Evolutionary conservation across 2,329 filamentous ascomycete genomes (phyloP), one percentile per base, ranked within the genome.

Genomic region (Cercospora sp.): DNA sequence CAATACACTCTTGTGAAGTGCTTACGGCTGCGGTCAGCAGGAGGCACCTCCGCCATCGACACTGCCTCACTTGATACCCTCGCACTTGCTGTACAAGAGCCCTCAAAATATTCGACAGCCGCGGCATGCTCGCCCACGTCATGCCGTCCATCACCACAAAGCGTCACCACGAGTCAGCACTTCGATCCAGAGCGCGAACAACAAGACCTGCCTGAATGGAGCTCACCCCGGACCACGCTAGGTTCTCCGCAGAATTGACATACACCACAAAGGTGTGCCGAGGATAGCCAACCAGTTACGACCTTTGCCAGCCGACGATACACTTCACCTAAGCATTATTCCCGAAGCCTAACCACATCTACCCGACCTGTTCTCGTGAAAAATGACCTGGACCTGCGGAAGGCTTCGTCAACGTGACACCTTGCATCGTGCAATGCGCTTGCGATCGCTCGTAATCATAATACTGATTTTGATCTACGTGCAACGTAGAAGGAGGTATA

Each of bases 311-410:
- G 20, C 9, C 57, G 53, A 69, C 64, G 66, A 72, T 70, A 66
- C 62, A 39, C 39, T 53, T 45, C 33, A 23, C n/a, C 39, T n/a
- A 60, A 60, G 55, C 39, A n/a, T 68, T 66, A 62, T 67, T 68
- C 31, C 70, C 64, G 66, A 53, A 30, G 55, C 55, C n/a, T 33
- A 58, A 64, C 51, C 48, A 58, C 23, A 67, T 61, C 39, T 33
- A 60, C 66, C 68, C 68, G 70, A 62, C 26, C 64, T 48, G 39
- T 72, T 69, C 67, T 69, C 69, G 69, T 68, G 53, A 23, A 65
- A 60, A 51, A 39, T 61, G 62, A 62, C 48, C 66, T 68, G 60
- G 64, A 68, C 63, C 57, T 60, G 23, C 66, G 67, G 68, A 70
- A 64, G 66, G 66, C 66, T 66, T 65, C 67, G 66, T 65, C 48